Evolutionary conservation across 192 early-diverging fungal species (phyloP), one percentile per base, ranked within the genome.

Genomic region (Coemansia guatemalensis): DNA sequence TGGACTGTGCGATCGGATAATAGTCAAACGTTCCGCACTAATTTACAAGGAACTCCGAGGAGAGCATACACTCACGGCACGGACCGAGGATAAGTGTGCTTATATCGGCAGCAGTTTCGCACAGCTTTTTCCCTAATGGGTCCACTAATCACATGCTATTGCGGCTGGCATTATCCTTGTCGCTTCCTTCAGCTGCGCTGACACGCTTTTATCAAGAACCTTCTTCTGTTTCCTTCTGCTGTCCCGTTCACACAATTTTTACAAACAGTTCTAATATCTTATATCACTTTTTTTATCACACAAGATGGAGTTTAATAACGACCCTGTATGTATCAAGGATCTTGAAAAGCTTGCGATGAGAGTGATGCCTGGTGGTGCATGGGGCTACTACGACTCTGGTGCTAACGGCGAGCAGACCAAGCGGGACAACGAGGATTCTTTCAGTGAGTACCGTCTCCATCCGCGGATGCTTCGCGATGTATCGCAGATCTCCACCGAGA

Each of bases 381-480:
- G 83, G 82, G 78, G 68, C 8, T 85, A 85, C 60, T 85, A 85
- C 65, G 70, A 76, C 55, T 71, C 81, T n/a, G 84, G 84, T 3
- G 82, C 85, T 14, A 78, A 83, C 64, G 78, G 75, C 60, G 77
- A 82, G 73, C 71, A 84, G 56, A 83, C 84, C 56, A 69, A 74
- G 58, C 22, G 23, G 53, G 78, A 77, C 54, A 86, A 86, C 67
- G 54, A 61, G 53, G 17, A 11, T 0, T 79, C 84, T 6, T 86
- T 81, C 48, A 55, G 61, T 49, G 60, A 67, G 24, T 82, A 82
- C 63, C 65, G 78, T 22, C 70, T 86, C 20, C 69, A 82, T 26
- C 91, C 92, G 35, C 84, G 90, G 33, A 83, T 92, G 64, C 78
- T 94, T 32, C 85, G 88, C 33, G 85, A 92, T 71, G 90, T 92